phyloP scores from a whole-genome alignment of 306 rosid species.

The Trifolium repens region DNA sequence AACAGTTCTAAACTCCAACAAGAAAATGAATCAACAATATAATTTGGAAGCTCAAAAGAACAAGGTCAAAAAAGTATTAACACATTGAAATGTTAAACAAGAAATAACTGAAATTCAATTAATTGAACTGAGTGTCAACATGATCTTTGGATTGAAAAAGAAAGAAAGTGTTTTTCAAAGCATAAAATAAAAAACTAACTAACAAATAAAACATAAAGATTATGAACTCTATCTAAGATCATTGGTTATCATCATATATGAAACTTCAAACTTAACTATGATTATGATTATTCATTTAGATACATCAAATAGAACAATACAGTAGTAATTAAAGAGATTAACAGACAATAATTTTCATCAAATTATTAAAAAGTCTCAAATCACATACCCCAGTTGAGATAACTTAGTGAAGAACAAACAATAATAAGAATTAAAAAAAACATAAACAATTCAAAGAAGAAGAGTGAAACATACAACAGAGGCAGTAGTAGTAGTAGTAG shows the following conservation, averaged over 20 bases:
- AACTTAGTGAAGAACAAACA: slow-evolving; percentile 34
- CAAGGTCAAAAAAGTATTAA: not conserved
- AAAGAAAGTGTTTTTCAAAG: not conserved
- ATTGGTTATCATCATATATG: slow-evolving; percentile 1
- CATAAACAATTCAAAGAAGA: not conserved
- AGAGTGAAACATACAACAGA: not conserved
- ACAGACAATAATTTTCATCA: not conserved
- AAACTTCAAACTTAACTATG: slow-evolving; percentile 14
- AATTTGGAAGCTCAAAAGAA: not conserved
- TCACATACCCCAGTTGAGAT: slow-evolving; percentile 41
- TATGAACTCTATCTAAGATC: slow-evolving; percentile 5
- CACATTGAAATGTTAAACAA: slow-evolving; percentile 14
- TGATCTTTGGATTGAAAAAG: slow-evolving; percentile 1
- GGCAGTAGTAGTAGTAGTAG: too few species aligned
- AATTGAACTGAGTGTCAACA: slow-evolving; percentile 6
- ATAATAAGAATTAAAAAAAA: not conserved
- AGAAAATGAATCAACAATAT: not conserved
- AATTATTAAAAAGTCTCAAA: slow-evolving; percentile 12
- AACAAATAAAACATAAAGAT: slow-evolving; percentile 14
- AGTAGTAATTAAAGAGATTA: not conserved
- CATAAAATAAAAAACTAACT: slow-evolving; percentile 13
- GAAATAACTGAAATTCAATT: slow-evolving; percentile 10
- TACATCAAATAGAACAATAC: not conserved
- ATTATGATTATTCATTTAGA: too few species aligned
- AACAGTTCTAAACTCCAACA: not conserved